phyloP scores from a whole-genome alignment of 2,329 filamentous ascomycete genomes.

The Cytospora mali region DNA sequence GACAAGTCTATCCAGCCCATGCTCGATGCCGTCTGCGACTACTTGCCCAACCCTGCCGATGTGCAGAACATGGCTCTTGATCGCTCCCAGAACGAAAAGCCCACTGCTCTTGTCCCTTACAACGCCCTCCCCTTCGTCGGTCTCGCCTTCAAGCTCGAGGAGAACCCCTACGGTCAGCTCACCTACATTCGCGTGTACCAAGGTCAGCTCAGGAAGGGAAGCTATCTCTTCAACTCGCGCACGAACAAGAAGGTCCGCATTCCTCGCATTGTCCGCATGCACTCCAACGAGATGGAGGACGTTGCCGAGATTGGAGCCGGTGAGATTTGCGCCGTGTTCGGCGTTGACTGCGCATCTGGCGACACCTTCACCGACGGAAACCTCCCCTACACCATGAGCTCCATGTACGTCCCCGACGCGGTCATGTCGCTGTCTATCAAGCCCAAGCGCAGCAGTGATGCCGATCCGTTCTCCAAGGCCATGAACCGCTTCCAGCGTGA shows the following conservation, averaged over 20 bases:
- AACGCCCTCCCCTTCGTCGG: constrained; percentile 93
- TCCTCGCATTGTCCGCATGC: constrained; percentile 97
- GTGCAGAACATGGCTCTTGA: constrained; percentile 90
- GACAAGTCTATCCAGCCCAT: constrained; percentile 96
- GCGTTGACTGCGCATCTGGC: constrained; percentile 94
- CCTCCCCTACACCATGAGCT: constrained; percentile 92
- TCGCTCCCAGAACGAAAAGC: constrained; percentile 73
- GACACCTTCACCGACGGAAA: constrained; percentile 97
- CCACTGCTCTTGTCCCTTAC: constrained; percentile 88
- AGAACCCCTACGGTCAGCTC: constrained; percentile 97
- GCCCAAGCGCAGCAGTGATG: constrained; percentile 90
- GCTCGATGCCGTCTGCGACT: constrained; percentile 93
- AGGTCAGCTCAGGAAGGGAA: constrained; percentile 83
- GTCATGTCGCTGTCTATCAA: constrained; percentile 98
- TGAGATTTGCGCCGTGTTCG: constrained; percentile 98
- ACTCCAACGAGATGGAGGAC: constrained; percentile 99
- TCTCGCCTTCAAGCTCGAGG: constrained; percentile 97
- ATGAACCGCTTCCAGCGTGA: constrained; percentile 99
- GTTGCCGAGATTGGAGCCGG: constrained; percentile 89
- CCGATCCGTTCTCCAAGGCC: constrained; percentile 94
- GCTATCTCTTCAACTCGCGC: constrained; percentile 90
- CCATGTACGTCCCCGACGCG: constrained; percentile 96
- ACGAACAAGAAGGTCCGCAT: constrained; percentile 96
- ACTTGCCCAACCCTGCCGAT: constrained; percentile 87
- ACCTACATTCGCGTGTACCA: constrained; percentile 99